Conservation (phyloP, 108 stramenopile genomes). For the Nitzschia sp. region DNA sequence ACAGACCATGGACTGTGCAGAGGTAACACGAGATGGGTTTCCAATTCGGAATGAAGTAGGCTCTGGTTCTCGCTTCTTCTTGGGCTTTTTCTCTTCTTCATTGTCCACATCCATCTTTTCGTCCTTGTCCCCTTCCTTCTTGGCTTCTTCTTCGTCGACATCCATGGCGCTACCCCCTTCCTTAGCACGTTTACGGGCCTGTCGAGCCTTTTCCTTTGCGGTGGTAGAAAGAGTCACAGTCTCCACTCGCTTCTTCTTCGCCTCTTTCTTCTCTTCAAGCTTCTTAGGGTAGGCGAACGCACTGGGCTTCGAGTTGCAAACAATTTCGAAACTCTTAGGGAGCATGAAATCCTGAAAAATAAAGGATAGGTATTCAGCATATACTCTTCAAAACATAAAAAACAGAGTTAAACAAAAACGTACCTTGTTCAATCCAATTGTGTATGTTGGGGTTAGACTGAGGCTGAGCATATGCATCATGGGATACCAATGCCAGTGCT, state of each 20-base stretch:
- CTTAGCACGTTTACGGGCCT: constrained; percentile 89
- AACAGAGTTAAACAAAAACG: neutral
- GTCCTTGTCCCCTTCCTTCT: constrained; percentile 41
- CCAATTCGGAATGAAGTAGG: constrained; percentile 68
- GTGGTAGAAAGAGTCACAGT: constrained; percentile 97
- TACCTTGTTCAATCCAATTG: constrained; percentile 92
- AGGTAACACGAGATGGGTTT: constrained; percentile 84
- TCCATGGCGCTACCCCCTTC: constrained; percentile 72
- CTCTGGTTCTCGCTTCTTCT: constrained; percentile 87
- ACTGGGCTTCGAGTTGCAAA: constrained; percentile 90
- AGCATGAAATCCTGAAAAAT: constrained; percentile 81
- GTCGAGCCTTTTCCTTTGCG: constrained; percentile 92
- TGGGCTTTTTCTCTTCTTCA: constrained; percentile 66
- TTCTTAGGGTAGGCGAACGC: constrained; percentile 96
- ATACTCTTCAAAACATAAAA: neutral
- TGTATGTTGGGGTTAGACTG: constrained; percentile 90
- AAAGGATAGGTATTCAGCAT: neutral
- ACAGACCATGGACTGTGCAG: constrained; percentile 71
- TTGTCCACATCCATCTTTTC: constrained; percentile 69
- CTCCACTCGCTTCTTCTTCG: constrained; percentile 95
- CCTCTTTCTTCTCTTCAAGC: constrained; percentile 97
- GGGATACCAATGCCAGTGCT: constrained; percentile 99
- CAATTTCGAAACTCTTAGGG: constrained; percentile 89
- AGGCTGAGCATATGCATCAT: constrained; percentile 97
- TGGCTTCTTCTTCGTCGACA: constrained; percentile 64